These are phyloP conservation scores for Phytophthora crassamura DNA, from an alignment of 352 stramenopile genomes.

Conservation along the genomic window DNA sequence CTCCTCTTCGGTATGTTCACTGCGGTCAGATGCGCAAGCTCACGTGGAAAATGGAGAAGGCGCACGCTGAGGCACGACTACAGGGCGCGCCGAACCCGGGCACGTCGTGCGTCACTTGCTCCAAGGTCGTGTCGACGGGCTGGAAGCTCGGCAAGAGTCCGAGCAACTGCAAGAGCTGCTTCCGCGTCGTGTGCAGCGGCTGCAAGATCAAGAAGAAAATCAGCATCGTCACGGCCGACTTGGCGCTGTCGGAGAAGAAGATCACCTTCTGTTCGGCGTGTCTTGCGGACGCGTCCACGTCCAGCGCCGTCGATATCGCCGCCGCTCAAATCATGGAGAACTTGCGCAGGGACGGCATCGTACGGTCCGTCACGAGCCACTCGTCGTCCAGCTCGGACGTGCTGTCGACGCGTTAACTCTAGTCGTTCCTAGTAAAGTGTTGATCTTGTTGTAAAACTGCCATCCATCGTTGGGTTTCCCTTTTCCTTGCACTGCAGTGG, in stretches of 20 bases:
- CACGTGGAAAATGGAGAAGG: constrained; percentile 57
- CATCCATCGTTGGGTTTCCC: background rate
- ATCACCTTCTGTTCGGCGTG: constrained; percentile 40
- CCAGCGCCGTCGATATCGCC: constrained; percentile 37
- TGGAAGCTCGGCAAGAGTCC: constrained; percentile 35
- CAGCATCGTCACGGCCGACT: constrained; percentile 41
- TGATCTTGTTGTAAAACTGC: constrained; percentile 10
- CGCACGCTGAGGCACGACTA: constrained; percentile 28
- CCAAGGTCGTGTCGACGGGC: constrained; percentile 12
- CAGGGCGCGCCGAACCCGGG: constrained; percentile 33
- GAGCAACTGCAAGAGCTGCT: constrained; percentile 41
- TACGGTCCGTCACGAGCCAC: constrained; percentile 30
- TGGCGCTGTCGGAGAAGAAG: constrained; percentile 41
- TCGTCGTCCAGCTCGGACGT: constrained; percentile 38
- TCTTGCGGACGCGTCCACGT: constrained; percentile 32
- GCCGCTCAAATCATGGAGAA: constrained; percentile 34
- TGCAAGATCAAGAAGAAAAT: constrained; percentile 53
- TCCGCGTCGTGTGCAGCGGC: constrained; percentile 37
- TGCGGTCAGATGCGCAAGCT: constrained; percentile 74
- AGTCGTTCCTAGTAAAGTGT: constrained; percentile 26
- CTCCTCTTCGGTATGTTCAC: constrained; percentile 38
- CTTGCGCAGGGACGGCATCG: constrained; percentile 21
- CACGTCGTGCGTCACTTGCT: constrained; percentile 34
- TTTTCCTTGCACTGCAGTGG: background rate
- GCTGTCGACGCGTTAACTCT: constrained; percentile 20